phyloP scores from a whole-genome alignment of 768 basidiomycete species.

The Panaeolus cyanescens region DNA sequence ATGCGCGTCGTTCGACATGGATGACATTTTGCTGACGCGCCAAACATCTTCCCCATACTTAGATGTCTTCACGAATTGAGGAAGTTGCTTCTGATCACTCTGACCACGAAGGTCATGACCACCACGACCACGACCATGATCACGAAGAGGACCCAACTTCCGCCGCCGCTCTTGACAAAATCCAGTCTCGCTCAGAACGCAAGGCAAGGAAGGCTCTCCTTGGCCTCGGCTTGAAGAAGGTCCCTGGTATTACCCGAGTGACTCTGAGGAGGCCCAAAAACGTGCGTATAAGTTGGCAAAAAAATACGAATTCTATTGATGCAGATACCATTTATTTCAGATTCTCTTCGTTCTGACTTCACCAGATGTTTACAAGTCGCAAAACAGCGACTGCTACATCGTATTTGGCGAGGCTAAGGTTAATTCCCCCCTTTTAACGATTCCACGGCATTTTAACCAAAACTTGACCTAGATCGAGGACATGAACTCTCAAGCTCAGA shows the following conservation, averaged over 20 bases:
- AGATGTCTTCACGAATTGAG: slow-evolving; percentile 86
- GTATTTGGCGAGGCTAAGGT: slow-evolving; percentile 98
- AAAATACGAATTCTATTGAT: not conserved
- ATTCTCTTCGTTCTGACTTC: slow-evolving; percentile 89
- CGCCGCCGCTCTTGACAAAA: slow-evolving; percentile 85
- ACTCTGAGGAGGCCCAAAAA: slow-evolving; percentile 95
- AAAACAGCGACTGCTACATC: slow-evolving; percentile 97
- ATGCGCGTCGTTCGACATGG: slow-evolving; percentile 27
- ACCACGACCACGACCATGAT: slow-evolving; percentile 67
- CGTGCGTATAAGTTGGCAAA: slow-evolving; percentile 42
- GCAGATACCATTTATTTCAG: slow-evolving; percentile 36
- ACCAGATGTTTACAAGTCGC: slow-evolving; percentile 98
- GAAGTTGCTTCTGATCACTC: slow-evolving; percentile 83
- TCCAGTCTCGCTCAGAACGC: slow-evolving; percentile 92
- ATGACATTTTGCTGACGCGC: slow-evolving; percentile 33
- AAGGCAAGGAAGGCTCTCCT: slow-evolving; percentile 95
- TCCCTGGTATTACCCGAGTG: slow-evolving; percentile 92
- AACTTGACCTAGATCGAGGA: slow-evolving; percentile 68
- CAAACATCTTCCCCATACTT: slow-evolving; percentile 6
- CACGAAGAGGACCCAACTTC: slow-evolving; percentile 86
- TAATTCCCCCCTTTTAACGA: not conserved
- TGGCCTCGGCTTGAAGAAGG: slow-evolving; percentile 88
- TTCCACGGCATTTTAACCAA: not conserved
- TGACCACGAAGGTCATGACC: slow-evolving; percentile 62
- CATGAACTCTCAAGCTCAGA: slow-evolving; percentile 78